Evolutionary conservation across 495 filamentous ascomycete species (phyloP), one percentile per base, ranked within the genome.

Genomic region (Penicillium crystallinum): DNA sequence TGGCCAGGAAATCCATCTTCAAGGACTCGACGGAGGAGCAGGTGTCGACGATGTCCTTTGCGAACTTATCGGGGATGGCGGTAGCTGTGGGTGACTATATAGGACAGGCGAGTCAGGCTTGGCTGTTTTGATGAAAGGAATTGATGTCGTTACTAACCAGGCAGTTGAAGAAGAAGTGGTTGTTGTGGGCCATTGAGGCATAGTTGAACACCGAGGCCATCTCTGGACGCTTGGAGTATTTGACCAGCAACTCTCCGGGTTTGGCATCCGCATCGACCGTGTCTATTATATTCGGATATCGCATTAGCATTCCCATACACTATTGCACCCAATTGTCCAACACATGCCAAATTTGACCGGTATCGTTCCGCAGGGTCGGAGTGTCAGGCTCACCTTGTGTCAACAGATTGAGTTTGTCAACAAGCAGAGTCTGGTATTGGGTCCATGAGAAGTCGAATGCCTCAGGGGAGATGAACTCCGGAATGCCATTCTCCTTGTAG

Each of bases 131-230:
- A 44, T 19, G 25, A 36, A 21, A 36, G 39, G 42, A 25, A 6
- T 37, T 21, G 18, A 15, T 8, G 3, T 27, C 23, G 1, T 17
- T 40, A 67, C 73, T 58, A 52, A 83, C 80, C 57, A 88, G 67
- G 61, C 77, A 71, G 57, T 77, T 73, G 80, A 97, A 97, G 84
- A 96, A 97, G 72, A 93, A 88, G 69, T 93, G 83, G 77, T 97
- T 97, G 81, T 97, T 97, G 76, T 88, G 85, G 49, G 90, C 89
- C 86, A 95, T 95, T 55, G 86, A 91, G 65, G 93, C 93, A 63
- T 92, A 82, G 78, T 98, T 98, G 81, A 98, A 98, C 55, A 86
- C 73, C 52, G 81, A 72, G 36, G 95, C 93, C 54, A 78, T 73
- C 48, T 80, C 75, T 29, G 91, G 82, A 54, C 92, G 81, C 61